These are phyloP conservation scores for Xylaria sp. DNA, from an alignment of 2,329 filamentous ascomycete genomes.

Conservation along the genomic window DNA sequence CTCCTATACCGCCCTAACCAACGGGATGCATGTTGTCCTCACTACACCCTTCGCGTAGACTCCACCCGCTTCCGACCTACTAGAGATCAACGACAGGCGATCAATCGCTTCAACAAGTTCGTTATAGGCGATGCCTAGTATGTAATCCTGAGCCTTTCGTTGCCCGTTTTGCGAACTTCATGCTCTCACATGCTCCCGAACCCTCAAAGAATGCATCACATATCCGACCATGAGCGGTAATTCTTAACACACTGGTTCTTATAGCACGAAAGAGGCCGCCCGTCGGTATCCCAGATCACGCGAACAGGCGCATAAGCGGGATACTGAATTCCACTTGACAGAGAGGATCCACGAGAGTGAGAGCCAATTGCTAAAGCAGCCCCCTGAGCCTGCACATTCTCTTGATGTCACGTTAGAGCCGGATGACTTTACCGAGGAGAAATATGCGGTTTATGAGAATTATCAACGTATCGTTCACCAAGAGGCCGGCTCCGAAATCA, in stretches of 20 bases:
- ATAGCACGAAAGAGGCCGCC: constrained; percentile 60
- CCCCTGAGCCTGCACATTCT: constrained; percentile 68
- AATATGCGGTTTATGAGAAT: constrained; percentile 73
- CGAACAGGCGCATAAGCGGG: constrained; percentile 66
- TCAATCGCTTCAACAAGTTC: constrained; percentile 77
- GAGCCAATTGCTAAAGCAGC: constrained; percentile 55
- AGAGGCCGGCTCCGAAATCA: constrained; percentile 65
- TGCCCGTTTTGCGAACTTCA: neutral
- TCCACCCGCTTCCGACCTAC: constrained; percentile 67
- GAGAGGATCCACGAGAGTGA: constrained; percentile 75
- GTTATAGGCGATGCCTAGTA: constrained; percentile 70
- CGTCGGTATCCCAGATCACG: constrained; percentile 70
- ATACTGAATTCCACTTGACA: constrained; percentile 70
- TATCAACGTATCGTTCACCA: constrained; percentile 78
- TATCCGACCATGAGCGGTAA: neutral
- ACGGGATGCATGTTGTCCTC: constrained; percentile 83
- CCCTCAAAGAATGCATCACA: neutral
- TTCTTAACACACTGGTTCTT: neutral
- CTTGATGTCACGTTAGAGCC: constrained; percentile 74
- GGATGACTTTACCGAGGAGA: constrained; percentile 75
- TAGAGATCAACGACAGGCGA: constrained; percentile 74
- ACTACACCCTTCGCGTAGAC: constrained; percentile 82
- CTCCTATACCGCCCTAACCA: constrained; percentile 81
- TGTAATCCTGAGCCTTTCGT: neutral
- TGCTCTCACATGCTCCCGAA: neutral